These are phyloP conservation scores for Thelonectria olida DNA, from an alignment of 2,329 filamentous ascomycete genomes.

Conservation along the genomic window DNA sequence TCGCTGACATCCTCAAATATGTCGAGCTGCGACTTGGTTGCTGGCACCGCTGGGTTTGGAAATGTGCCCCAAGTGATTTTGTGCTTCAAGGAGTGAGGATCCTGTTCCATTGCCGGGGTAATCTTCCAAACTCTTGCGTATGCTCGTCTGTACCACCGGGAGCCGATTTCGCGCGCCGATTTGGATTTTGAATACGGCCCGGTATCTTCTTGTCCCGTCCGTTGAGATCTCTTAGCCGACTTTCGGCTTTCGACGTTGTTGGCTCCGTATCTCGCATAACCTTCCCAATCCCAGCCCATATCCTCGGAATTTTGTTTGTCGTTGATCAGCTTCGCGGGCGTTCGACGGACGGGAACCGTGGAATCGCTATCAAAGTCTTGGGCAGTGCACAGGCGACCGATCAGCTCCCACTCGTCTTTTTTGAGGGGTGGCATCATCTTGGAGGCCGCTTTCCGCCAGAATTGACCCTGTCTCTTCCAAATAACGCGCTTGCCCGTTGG, in stretches of 20 bases:
- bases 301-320: not conserved
- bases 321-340: constrained; percentile 23
- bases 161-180: constrained; percentile 45
- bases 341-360: constrained; percentile 47
- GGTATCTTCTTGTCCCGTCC: constrained; percentile 48
- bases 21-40: constrained; percentile 47
- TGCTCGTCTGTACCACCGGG: constrained; percentile 57
- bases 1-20: constrained; percentile 60
- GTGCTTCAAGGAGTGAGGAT: constrained; percentile 42
- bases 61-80: constrained; percentile 58
- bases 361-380: constrained; percentile 47
- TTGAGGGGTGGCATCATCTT: constrained; percentile 65
- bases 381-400: constrained; percentile 56
- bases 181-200: constrained; percentile 49
- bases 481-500: constrained; percentile 50
- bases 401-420: constrained; percentile 62
- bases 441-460: constrained; percentile 56
- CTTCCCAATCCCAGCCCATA: constrained; percentile 53
- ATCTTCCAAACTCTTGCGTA: constrained; percentile 57
- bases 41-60: constrained; percentile 35
- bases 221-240: constrained; percentile 43
- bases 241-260: constrained; percentile 49
- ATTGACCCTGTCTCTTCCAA: constrained; percentile 55
- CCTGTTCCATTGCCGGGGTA: constrained; percentile 52
- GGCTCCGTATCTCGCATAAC: constrained; percentile 51